These are phyloP conservation scores for Boechera stricta DNA, from an alignment of 345 rosid genomes.

Conservation along the genomic window DNA sequence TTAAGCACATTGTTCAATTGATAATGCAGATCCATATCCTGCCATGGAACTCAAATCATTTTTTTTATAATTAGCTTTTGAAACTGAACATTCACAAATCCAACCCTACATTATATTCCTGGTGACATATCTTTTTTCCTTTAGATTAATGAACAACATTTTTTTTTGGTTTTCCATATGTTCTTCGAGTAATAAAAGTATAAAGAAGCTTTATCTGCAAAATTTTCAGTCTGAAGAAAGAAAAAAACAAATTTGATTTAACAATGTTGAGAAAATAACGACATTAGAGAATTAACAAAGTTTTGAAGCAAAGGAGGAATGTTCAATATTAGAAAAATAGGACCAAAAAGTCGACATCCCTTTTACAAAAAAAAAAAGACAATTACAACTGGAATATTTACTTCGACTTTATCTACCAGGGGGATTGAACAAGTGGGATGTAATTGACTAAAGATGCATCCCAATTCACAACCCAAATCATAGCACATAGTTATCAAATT, in stretches of 20 bases:
- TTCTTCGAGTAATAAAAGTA: not conserved
- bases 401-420: slow-evolving; percentile 24
- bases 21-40: slow-evolving; percentile 25
- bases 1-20: slow-evolving; percentile 13
- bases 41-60: slow-evolving; percentile 6
- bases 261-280: slow-evolving; percentile 11
- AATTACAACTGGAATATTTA: slow-evolving; percentile 4
- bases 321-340: slow-evolving; percentile 38
- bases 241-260: not conserved
- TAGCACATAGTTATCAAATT: not conserved
- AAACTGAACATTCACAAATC: slow-evolving; percentile 1
- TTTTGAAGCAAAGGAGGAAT: slow-evolving; percentile 32
- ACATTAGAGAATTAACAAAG: slow-evolving; percentile 17
- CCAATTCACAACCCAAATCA: slow-evolving; percentile 23
- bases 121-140: not conserved
- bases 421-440: slow-evolving; percentile 28
- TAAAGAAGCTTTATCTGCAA: not conserved
- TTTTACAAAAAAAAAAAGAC: not conserved
- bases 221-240: not conserved
- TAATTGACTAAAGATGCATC: slow-evolving; percentile 36
- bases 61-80: not conserved
- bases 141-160: not conserved
- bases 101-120: not conserved
- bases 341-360: slow-evolving; percentile 40
- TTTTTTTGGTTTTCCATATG: not conserved